Percentiles rank a stretch among this genome's conserved stretches.
phyloP scores from a whole-genome alignment of 164 flowering plant species.

The Buxus sempervirens region DNA sequence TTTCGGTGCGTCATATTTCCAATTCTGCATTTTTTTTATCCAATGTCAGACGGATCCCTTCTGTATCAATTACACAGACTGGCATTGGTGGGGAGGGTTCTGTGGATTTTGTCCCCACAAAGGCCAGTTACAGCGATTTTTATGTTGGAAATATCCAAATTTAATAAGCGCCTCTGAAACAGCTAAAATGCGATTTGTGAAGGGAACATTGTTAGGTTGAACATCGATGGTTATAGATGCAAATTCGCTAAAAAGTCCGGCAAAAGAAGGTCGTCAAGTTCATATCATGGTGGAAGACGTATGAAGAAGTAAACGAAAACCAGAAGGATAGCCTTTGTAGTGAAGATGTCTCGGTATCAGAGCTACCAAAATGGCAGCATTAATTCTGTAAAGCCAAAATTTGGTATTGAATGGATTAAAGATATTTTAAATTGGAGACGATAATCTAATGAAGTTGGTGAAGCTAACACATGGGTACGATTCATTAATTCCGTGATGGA shows the following conservation, averaged over 20 bases:
- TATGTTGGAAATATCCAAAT: slow-evolving; percentile 36
- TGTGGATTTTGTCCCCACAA: slow-evolving; percentile 4
- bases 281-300: slow-evolving; percentile 17
- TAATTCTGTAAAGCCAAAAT: slow-evolving; percentile 5
- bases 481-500: slow-evolving; percentile 77
- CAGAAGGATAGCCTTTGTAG: slow-evolving; percentile 28
- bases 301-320: slow-evolving; percentile 32
- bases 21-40: slow-evolving; percentile 44
- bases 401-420: slow-evolving; percentile 30
- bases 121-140: slow-evolving; percentile 5
- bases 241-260: slow-evolving; percentile 41
- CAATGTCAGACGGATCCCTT: slow-evolving; percentile 17
- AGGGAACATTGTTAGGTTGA: slow-evolving; percentile 86
- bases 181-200: slow-evolving; percentile 44
- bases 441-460: slow-evolving; percentile 65
- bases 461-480: slow-evolving; percentile 67
- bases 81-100: slow-evolving; percentile 1
- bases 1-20: slow-evolving; percentile 46
- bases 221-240: slow-evolving; percentile 56
- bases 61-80: slow-evolving; percentile 7
- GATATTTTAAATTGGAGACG: slow-evolving; percentile 59
- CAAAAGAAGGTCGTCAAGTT: slow-evolving; percentile 12
- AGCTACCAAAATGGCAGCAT: slow-evolving; percentile 17
- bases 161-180: slow-evolving; percentile 45
- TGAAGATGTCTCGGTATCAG: slow-evolving; percentile 48